Evolutionary conservation across 805 yeast species (phyloP), one percentile per base, ranked within the genome.

Genomic region (Ogataea dorogensis): DNA sequence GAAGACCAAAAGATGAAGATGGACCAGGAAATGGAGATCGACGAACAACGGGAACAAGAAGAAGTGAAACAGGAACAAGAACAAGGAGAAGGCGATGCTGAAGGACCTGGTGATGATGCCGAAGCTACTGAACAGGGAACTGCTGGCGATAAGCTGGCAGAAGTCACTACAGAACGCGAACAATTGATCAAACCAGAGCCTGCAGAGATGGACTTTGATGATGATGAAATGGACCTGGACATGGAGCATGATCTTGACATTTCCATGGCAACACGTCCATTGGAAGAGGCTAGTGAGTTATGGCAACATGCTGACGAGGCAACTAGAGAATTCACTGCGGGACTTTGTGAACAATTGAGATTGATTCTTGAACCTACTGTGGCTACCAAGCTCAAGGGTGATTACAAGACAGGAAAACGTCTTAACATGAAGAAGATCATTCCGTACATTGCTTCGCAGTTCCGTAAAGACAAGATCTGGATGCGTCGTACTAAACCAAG

Each of bases 381-480:
- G 42, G 94, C 97, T n/a, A 91, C 98, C 3, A 93, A 93, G 59
- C 68, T 93, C 40, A 79, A 76, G 44, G 99, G 99, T 56, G 98
- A 93, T 59, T 93, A 87, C 65, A 88, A 89, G 63, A 89, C 97
- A 2, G 99, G 99, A 60, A 93, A 93, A 61, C 73, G 98, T 49
- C 74, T 93, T 53, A 93, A 93, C 63, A 89, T 93, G 98, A 93
- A 91, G 70, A 74, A 97, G 49, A 93, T 93, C 53, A 93, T 93
- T 54, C 95, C 98, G 5, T 93, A 91, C 61, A 93, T 93, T 68
- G 99, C 99, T 0, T 86, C 96, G 24, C 95, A 88, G 54, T 93
- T 87, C 76, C 80, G 95, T 54, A 93, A 93, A 60, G 99, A 93
- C 61, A 93, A 93, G 70, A 93, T 93, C 40, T 93, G 99, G 99